A percentile compares a stretch with the other conserved stretches of the same genome.
Evolutionary conservation across 495 filamentous ascomycete species (phyloP).

Genomic region (Immersiella caudata): DNA sequence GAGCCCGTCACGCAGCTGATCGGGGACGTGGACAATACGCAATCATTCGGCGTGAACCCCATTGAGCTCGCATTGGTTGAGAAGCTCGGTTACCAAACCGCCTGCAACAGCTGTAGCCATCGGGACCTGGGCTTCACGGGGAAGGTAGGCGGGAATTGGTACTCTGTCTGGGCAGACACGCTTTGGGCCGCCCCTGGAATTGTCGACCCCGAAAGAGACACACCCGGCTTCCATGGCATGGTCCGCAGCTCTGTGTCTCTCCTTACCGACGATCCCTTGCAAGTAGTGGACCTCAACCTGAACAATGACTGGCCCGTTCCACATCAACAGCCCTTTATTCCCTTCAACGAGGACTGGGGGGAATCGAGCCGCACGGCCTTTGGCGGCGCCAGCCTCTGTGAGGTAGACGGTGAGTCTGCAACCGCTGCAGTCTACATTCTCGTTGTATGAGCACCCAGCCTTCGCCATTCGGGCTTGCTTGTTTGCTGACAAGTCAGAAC

Average conservation of each 20-base stretch:
- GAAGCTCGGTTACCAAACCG: constrained; percentile 40
- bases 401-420: constrained; percentile 27
- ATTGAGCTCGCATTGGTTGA: constrained; percentile 26
- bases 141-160: constrained; percentile 40
- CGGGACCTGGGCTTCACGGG: constrained; percentile 49
- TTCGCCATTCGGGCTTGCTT: not conserved
- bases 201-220: constrained; percentile 30
- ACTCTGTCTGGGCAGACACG: constrained; percentile 43
- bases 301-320: constrained; percentile 37
- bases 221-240: constrained; percentile 41
- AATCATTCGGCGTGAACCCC: constrained; percentile 38
- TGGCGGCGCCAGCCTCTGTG: constrained; percentile 42
- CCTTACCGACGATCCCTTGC: constrained; percentile 37
- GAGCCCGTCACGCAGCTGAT: not conserved
- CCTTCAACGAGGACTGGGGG: constrained; percentile 37
- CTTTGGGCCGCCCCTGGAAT: constrained; percentile 40
- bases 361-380: constrained; percentile 40
- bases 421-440: constrained; percentile 37
- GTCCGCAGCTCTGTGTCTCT: constrained; percentile 38
- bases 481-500: constrained; percentile 28
- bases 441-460: constrained; percentile 9
- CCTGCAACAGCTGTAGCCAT: constrained; percentile 42
- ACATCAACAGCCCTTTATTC: constrained; percentile 40
- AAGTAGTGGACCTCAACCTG: constrained; percentile 34
- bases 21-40: constrained; percentile 36